Evolutionary conservation across 306 rosid genomes (phyloP).

Genomic region (Rosa rugosa): DNA sequence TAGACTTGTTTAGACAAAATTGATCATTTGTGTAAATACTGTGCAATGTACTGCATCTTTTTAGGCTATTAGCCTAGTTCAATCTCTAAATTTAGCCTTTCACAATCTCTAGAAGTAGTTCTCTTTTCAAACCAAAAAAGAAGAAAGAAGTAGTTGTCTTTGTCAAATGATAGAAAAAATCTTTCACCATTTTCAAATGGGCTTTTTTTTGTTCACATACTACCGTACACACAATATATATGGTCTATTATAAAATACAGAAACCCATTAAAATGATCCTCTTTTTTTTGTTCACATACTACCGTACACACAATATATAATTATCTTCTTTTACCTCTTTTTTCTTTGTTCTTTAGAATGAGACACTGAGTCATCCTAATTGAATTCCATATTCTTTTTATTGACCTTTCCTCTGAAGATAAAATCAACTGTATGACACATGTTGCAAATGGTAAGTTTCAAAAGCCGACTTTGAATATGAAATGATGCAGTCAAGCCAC

Average conservation of each 20-base stretch:
- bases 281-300: no score
- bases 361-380: no score
- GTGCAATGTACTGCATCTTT: neutral
- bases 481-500: no score
- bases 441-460: no score
- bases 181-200: neutral
- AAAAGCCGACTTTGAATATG: no score
- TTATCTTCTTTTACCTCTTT: no score
- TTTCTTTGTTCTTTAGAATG: no score
- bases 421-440: no score
- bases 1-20: slow-evolving; percentile 40
- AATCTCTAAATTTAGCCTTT: neutral
- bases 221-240: neutral
- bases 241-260: neutral
- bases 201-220: neutral
- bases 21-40: neutral
- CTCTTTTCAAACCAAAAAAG: neutral
- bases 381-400: no score
- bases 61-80: neutral
- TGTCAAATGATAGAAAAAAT: neutral
- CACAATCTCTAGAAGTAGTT: neutral
- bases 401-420: no score
- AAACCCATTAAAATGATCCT: no score
- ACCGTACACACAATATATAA: no score
- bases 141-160: neutral